Evolutionary conservation across 768 basidiomycete species (phyloP).

Genomic region (Suillus occidentalis): DNA sequence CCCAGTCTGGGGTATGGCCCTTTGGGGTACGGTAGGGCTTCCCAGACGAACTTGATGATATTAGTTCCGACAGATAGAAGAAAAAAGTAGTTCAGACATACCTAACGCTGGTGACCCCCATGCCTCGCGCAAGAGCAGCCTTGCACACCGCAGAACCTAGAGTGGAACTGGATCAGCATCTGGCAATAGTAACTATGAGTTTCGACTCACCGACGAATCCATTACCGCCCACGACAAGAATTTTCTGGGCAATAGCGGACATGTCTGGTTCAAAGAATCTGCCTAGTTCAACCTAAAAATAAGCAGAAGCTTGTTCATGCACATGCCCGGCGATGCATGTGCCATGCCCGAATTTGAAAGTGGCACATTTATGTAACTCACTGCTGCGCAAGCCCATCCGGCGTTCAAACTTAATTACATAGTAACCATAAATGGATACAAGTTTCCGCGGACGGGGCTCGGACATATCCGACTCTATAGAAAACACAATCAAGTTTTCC

Average conservation of each 20-base stretch:
- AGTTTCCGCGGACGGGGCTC: no score
- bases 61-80: no score
- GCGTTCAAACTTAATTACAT: no score
- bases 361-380: no score
- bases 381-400: no score
- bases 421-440: no score
- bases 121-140: slow-evolving; percentile 79
- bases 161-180: not conserved
- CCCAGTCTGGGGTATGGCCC: slow-evolving; percentile 89
- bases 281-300: no score
- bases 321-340: no score
- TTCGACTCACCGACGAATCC: slow-evolving; percentile 80
- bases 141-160: slow-evolving; percentile 92
- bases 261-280: not conserved
- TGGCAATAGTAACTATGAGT: not conserved
- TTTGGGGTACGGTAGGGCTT: slow-evolving; percentile 81
- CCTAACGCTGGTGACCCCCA: slow-evolving; percentile 90
- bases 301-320: no score
- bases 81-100: slow-evolving; percentile 25
- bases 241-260: slow-evolving; percentile 42
- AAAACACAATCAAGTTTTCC: no score
- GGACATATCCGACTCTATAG: no score
- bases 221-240: slow-evolving; percentile 94
- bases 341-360: no score
- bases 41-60: slow-evolving; percentile 87